phyloP scores from a whole-genome alignment of 441 rosid species.

The Adansonia gregorii region DNA sequence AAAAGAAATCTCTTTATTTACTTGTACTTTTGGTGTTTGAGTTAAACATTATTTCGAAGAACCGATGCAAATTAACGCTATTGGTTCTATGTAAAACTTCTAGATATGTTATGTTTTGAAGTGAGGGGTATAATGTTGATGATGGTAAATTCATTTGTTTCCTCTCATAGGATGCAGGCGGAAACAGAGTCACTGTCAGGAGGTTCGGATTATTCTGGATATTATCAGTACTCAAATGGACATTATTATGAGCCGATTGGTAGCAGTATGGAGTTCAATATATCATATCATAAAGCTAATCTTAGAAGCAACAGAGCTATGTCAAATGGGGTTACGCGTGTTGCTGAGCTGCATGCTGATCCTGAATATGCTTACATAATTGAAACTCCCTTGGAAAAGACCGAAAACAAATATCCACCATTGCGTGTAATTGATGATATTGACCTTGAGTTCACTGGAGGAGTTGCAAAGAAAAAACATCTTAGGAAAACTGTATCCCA shows the following conservation, averaged over 20 bases:
- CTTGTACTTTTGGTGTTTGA: constrained; percentile 11
- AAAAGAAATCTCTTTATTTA: background rate
- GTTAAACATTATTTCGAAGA: background rate
- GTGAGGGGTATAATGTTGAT: constrained; percentile 25
- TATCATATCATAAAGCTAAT: constrained; percentile 68
- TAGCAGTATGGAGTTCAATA: constrained; percentile 62
- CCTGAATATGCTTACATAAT: constrained; percentile 64
- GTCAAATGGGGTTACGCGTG: constrained; percentile 49
- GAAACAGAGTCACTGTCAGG: constrained; percentile 65
- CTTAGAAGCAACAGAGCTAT: constrained; percentile 40
- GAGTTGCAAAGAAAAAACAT: constrained; percentile 40
- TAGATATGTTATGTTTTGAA: constrained; percentile 16
- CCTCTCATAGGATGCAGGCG: constrained; percentile 66
- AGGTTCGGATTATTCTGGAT: constrained; percentile 59
- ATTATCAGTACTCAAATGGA: constrained; percentile 60
- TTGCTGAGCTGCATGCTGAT: constrained; percentile 49
- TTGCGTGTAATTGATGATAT: constrained; percentile 39
- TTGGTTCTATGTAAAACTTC: background rate
- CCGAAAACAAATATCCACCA: constrained; percentile 32
- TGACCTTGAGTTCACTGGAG: constrained; percentile 42
- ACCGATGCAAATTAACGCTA: background rate
- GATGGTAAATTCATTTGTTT: constrained; percentile 14
- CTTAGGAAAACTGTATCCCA: constrained; percentile 59
- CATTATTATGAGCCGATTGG: constrained; percentile 60
- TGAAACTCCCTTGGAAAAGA: constrained; percentile 44